Evolutionary conservation across 257 asterid genomes (phyloP).

Genomic region (Rubia yunnanensis): DNA sequence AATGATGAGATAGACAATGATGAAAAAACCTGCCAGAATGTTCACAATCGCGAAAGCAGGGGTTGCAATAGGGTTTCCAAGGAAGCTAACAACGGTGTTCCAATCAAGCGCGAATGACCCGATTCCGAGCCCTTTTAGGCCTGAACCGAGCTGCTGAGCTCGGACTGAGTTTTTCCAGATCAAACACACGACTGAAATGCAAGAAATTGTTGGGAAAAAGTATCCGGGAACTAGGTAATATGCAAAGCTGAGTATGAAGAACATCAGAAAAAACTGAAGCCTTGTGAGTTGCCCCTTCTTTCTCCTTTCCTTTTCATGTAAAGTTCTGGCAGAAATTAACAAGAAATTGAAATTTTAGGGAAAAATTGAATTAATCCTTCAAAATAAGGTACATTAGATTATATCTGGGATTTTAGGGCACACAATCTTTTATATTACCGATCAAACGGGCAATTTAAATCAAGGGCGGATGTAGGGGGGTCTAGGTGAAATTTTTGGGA

Average conservation of each 20-base stretch:
- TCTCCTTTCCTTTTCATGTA: background rate
- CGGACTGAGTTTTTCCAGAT: background rate
- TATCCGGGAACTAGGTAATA: background rate
- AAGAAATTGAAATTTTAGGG: background rate
- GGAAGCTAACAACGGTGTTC: background rate
- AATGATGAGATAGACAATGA: background rate
- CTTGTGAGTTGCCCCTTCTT: constrained; percentile 1
- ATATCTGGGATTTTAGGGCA: too few relatives aligned
- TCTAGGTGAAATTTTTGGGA: too few relatives aligned
- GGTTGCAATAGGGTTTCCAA: background rate
- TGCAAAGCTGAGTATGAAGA: background rate
- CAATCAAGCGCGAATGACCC: background rate
- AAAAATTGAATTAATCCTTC: background rate
- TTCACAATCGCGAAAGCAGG: background rate
- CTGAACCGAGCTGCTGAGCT: background rate
- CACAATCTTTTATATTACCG: too few relatives aligned
- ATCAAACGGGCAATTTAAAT: too few relatives aligned
- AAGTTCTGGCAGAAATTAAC: background rate
- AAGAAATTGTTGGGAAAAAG: background rate
- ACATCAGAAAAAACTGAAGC: background rate
- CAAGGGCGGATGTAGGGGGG: too few relatives aligned
- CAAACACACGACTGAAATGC: background rate
- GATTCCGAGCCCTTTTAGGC: background rate
- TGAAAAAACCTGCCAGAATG: background rate
- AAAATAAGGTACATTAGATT: background rate